phyloP scores from a whole-genome alignment of 805 yeast genomes.

The Tetrapisispora arboricola region DNA sequence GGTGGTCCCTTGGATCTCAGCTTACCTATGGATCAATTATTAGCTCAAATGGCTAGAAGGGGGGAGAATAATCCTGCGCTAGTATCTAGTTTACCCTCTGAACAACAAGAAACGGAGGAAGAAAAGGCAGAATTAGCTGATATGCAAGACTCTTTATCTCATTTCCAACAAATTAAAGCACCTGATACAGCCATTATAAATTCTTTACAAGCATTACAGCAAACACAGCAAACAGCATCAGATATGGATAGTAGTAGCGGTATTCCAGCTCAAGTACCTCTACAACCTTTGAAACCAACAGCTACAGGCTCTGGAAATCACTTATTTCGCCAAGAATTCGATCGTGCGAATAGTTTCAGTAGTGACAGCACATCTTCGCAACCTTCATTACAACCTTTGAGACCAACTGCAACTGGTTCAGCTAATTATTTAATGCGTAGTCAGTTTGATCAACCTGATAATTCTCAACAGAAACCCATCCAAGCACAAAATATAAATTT shows the following conservation, averaged over 20 bases:
- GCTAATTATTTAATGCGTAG: constrained; percentile 28
- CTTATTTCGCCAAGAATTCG: constrained; percentile 19
- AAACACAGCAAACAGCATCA: background rate
- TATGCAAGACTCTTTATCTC: constrained; percentile 64
- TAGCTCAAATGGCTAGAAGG: constrained; percentile 35
- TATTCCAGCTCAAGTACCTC: constrained; percentile 11
- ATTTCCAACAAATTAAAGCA: constrained; percentile 60
- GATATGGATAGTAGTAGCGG: background rate
- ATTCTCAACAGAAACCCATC: background rate
- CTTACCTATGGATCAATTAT: constrained; percentile 68
- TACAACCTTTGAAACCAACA: constrained; percentile 28
- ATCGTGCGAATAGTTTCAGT: constrained; percentile 2
- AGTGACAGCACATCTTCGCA: background rate
- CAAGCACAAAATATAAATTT: constrained; percentile 11
- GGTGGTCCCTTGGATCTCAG: constrained; percentile 42
- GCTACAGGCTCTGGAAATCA: constrained; percentile 29
- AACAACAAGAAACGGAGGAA: constrained; percentile 39
- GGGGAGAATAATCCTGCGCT: constrained; percentile 16
- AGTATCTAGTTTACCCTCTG: constrained; percentile 25
- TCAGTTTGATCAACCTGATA: constrained; percentile 7
- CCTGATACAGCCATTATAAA: constrained; percentile 46
- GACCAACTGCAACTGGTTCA: constrained; percentile 35
- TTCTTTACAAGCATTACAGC: constrained; percentile 1
- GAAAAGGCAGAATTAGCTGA: constrained; percentile 65
- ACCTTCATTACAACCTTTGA: constrained; percentile 17